Evolutionary conservation across 495 filamentous ascomycete genomes (phyloP).

Genomic region (Trichoderma virens): DNA sequence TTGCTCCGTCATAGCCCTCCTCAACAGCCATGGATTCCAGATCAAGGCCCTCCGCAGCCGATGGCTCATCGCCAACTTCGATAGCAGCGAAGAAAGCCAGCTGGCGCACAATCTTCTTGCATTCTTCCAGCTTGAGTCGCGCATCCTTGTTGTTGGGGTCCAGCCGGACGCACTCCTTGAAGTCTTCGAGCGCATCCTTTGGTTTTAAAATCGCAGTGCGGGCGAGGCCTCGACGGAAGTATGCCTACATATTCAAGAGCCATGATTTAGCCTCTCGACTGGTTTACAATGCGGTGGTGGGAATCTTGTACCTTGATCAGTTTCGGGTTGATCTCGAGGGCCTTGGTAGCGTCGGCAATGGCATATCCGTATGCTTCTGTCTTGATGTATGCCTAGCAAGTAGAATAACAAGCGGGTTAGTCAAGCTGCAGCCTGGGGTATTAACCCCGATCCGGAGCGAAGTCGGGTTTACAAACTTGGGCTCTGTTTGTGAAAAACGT

Average conservation of each 20-base stretch:
- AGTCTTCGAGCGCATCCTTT: constrained; percentile 82
- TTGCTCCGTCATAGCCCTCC: constrained; percentile 73
- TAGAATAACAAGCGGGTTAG: neutral
- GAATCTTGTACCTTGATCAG: constrained; percentile 63
- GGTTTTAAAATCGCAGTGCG: constrained; percentile 84
- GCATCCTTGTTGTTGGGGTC: constrained; percentile 84
- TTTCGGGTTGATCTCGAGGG: constrained; percentile 80
- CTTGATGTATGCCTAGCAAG: constrained; percentile 77
- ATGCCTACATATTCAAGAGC: constrained; percentile 54
- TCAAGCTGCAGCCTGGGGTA: neutral
- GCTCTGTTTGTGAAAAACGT: constrained; percentile 91
- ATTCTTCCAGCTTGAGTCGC: constrained; percentile 80
- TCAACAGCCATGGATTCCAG: constrained; percentile 80
- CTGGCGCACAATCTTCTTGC: constrained; percentile 84
- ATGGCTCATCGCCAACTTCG: constrained; percentile 83
- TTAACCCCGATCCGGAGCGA: neutral
- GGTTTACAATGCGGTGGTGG: constrained; percentile 2
- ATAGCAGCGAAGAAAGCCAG: constrained; percentile 91
- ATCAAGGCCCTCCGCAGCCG: constrained; percentile 84
- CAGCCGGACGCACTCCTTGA: constrained; percentile 81
- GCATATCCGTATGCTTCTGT: constrained; percentile 90
- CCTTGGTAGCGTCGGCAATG: constrained; percentile 86
- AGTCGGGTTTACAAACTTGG: constrained; percentile 53
- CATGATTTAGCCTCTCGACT: neutral
- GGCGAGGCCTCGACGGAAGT: constrained; percentile 87